phyloP scores from a whole-genome alignment of 768 basidiomycete genomes.

The Lactarius akahatsu region DNA sequence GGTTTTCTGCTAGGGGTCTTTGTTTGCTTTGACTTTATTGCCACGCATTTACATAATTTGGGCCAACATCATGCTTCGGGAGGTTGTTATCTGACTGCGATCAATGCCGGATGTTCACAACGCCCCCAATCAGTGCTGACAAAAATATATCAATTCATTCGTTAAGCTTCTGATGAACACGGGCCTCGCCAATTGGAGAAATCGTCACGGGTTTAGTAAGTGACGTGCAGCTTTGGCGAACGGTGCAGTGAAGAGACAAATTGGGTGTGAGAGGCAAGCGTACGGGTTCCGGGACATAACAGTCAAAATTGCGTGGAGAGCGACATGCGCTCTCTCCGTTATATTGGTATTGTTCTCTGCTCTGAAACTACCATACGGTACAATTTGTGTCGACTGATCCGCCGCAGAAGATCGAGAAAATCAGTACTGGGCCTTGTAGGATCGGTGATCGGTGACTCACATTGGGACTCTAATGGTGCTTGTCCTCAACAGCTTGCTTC shows the following conservation, averaged over 20 bases:
- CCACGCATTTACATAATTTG: not conserved
- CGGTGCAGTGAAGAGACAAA: not conserved
- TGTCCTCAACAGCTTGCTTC: conserved; percentile 18
- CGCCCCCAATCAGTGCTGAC: not conserved
- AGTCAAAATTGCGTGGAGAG: not conserved
- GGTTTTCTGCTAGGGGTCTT: not conserved
- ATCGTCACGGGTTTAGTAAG: not conserved
- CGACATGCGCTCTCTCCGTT: not conserved
- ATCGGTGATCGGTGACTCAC: not conserved
- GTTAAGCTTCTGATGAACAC: not conserved
- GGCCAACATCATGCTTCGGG: not conserved
- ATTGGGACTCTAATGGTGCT: conserved; percentile 21
- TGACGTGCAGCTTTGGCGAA: not conserved
- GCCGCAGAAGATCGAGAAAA: not conserved
- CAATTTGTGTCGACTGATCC: not conserved
- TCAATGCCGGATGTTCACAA: not conserved
- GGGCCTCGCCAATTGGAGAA: not conserved
- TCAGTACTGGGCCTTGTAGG: not conserved
- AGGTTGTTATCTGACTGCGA: not conserved
- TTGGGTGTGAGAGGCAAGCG: not conserved
- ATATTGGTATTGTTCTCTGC: not conserved
- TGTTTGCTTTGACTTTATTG: not conserved
- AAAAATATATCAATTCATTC: not conserved
- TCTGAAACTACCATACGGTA: not conserved
- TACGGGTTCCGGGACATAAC: not conserved